Percentiles rank a stretch among this genome's conserved stretches.
These are phyloP conservation scores for Termitomyces heimii DNA, from an alignment of 768 basidiomycete genomes.

Conservation along the genomic window DNA sequence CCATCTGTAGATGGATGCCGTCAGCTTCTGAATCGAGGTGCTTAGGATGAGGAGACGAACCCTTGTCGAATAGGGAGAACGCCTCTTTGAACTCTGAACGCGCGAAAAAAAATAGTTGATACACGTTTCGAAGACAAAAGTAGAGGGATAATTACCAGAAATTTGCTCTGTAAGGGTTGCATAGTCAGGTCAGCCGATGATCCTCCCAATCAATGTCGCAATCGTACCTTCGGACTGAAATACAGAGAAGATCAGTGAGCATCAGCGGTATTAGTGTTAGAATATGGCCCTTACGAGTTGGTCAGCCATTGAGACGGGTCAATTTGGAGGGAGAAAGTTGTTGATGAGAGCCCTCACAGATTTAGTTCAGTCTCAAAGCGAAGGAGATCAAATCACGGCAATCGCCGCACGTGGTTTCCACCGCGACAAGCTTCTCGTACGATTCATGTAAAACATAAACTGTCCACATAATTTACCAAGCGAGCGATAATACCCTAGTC, in stretches of 20 bases:
- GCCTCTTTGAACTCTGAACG: conserved; percentile 93
- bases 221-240: conserved; percentile 52
- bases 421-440: not conserved
- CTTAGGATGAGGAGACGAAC: conserved; percentile 33
- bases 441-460: not conserved
- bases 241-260: not conserved
- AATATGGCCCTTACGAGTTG: conserved; percentile 39
- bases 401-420: conserved; percentile 14
- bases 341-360: not conserved
- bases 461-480: not conserved
- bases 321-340: conserved; percentile 5
- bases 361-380: not conserved
- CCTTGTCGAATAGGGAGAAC: conserved; percentile 96
- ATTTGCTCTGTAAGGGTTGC: conserved; percentile 66
- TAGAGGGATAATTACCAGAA: conserved; percentile 50
- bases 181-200: not conserved
- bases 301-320: conserved; percentile 40
- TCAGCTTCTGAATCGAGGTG: not conserved
- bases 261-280: not conserved
- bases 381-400: conserved; percentile 16
- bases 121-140: not conserved
- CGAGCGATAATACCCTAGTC: not conserved
- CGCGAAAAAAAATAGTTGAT: not conserved
- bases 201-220: conserved; percentile 7
- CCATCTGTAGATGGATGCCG: conserved; percentile 49